Percentiles rank a stretch among this genome's conserved stretches.
Conservation (phyloP, 345 rosid genomes). For the Geranium brycei region DNA sequence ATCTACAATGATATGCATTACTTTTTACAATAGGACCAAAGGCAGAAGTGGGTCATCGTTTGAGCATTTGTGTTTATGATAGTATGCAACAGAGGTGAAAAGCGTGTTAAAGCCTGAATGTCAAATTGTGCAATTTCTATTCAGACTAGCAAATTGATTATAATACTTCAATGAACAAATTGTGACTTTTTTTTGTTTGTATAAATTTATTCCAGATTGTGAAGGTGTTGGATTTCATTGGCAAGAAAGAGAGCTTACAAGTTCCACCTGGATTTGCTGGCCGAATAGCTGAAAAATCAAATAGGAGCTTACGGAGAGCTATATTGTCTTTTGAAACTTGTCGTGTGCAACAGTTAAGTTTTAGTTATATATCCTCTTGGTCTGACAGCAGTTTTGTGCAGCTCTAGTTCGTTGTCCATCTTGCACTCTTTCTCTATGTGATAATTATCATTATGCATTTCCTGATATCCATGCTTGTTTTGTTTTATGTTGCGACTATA, state of each 20-base stretch:
- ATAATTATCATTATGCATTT: background rate
- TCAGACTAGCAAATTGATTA: too few relatives aligned
- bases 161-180: too few relatives aligned
- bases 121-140: too few relatives aligned
- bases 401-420: slow-evolving; percentile 1
- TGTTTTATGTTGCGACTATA: slow-evolving; percentile 14
- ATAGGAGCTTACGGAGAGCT: slow-evolving; percentile 76
- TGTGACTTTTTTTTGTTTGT: background rate
- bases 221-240: slow-evolving; percentile 69
- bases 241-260: slow-evolving; percentile 73
- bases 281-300: slow-evolving; percentile 76
- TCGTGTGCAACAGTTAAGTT: slow-evolving; percentile 71
- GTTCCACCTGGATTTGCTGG: slow-evolving; percentile 73
- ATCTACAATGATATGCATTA: too few relatives aligned
- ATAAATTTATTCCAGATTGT: slow-evolving; percentile 37
- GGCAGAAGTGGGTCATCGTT: too few relatives aligned
- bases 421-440: slow-evolving; percentile 2
- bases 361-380: slow-evolving; percentile 1
- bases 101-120: too few relatives aligned
- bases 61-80: too few relatives aligned
- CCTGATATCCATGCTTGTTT: slow-evolving; percentile 3
- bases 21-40: too few relatives aligned
- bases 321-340: slow-evolving; percentile 79
- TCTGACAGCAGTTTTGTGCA: background rate
- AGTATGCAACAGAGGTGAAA: too few relatives aligned